Conservation (phyloP, 2,329 filamentous ascomycete genomes). For the Coniochaeta sp. region DNA sequence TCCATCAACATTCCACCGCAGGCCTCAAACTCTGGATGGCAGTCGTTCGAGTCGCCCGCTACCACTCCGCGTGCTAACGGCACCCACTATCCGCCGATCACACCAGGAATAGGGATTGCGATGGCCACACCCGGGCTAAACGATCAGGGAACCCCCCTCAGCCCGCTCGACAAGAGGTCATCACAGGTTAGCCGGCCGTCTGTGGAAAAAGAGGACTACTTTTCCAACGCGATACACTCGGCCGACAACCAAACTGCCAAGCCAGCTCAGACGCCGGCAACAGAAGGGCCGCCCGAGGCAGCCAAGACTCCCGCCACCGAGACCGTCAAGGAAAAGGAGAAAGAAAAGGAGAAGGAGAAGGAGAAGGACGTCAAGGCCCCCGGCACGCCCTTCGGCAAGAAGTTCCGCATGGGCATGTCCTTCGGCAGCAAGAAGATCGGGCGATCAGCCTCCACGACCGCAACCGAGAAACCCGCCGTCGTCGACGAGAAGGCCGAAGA, state of each 20-base stretch:
- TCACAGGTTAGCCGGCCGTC: conserved; percentile 55
- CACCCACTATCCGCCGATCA: conserved; percentile 51
- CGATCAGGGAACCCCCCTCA: conserved; percentile 32
- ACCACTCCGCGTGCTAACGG: conserved; percentile 62
- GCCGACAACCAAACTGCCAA: conserved; percentile 38
- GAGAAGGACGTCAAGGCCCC: conserved; percentile 44
- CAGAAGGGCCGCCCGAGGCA: conserved; percentile 22
- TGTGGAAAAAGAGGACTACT: conserved; percentile 68
- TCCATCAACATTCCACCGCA: conserved; percentile 45
- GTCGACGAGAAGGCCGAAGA: conserved; percentile 72
- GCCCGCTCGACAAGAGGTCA: conserved; percentile 45
- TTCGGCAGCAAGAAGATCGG: conserved; percentile 81
- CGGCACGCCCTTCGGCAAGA: conserved; percentile 69
- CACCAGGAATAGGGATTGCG: conserved; percentile 73
- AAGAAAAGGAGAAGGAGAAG: conserved; percentile 37
- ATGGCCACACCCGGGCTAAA: conserved; percentile 61
- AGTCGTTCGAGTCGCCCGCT: conserved; percentile 34
- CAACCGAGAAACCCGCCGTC: conserved; percentile 61
- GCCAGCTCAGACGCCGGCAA: conserved; percentile 37
- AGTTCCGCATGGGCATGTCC: conserved; percentile 70
- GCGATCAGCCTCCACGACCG: conserved; percentile 57
- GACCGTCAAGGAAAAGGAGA: conserved; percentile 37
- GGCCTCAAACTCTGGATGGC: conserved; percentile 23
- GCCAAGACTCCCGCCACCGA: conserved; percentile 41
- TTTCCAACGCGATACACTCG: conserved; percentile 54